Evolutionary conservation across 345 rosid genomes (phyloP), one percentile per base, ranked within the genome.

Genomic region (Luvunga scandens): DNA sequence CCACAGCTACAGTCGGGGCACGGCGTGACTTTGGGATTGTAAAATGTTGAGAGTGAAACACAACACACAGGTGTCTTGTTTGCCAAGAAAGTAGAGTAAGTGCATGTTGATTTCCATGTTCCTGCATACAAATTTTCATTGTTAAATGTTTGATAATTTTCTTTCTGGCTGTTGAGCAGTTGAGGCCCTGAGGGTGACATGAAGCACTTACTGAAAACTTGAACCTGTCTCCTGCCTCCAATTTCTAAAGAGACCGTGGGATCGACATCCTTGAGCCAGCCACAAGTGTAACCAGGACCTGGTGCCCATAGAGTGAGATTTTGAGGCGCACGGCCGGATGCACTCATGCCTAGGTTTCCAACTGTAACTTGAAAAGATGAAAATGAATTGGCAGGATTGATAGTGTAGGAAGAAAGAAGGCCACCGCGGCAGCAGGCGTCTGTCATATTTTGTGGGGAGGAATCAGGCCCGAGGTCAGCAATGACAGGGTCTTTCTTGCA

Each of bases 71-170:
- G 93, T 67, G 78, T 69, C 81, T 79, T 82, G 69, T 84, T 87
- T 0, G 91, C 95, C 69, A 88, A 10, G 66, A 89, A 88, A 73
- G 80, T 83, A 9, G 90, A 88, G 81, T 85, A 87, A 12, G 87
- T 86, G 83, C 95, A 89, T 34, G 83, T 78, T 66, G 93, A 88
- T 84, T 91, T 89, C 93, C 90, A 89, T 53, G 95, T 88, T 83
- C 78, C 95, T 91, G 83, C 62, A 75, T 60, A 55, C 7, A 25
- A 69, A 45, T 45, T 69, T 2, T 7, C 25, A 69, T 42, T 69
- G n/a, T 45, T 33, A 45, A 69, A 45, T 42, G 34, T 16, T 53
- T 53, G 57, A 53, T 53, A 53, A 18, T 4, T 53, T 5, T 53
- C n/a, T 53, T 45, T 13, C 18, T 45, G 50, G 18, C 50, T 45